These are phyloP conservation scores for Picochlorum sp. DNA, from an alignment of 139 green algal genomes.

Conservation along the genomic window DNA sequence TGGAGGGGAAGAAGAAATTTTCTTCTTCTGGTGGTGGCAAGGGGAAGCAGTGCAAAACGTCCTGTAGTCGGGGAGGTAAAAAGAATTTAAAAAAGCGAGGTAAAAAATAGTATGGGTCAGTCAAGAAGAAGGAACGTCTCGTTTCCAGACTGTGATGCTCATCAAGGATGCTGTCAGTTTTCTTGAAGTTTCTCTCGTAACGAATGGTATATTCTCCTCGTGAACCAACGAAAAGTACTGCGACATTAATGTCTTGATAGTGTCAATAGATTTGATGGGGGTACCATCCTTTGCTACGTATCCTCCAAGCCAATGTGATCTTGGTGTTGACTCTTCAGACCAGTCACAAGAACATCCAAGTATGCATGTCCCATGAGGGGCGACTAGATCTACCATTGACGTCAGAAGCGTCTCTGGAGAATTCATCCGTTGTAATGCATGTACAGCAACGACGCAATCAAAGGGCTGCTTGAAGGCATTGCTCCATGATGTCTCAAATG, in stretches of 20 bases:
- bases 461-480: conserved; percentile 48
- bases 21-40: not conserved
- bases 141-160: conserved; percentile 34
- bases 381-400: conserved; percentile 34
- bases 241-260: conserved; percentile 23
- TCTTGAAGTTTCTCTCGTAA: conserved; percentile 52
- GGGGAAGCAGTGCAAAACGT: not conserved
- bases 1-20: conserved; percentile 14
- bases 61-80: not conserved
- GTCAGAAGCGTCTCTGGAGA: conserved; percentile 47
- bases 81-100: not conserved
- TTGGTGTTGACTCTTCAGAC: conserved; percentile 50
- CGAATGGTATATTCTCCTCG: conserved; percentile 39
- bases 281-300: conserved; percentile 22
- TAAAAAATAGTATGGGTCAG: not conserved
- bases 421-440: conserved; percentile 63
- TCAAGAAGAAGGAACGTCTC: not conserved
- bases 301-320: conserved; percentile 50
- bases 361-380: conserved; percentile 40
- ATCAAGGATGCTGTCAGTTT: conserved; percentile 57
- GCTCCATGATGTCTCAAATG: conserved; percentile 40
- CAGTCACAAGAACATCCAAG: conserved; percentile 62
- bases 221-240: conserved; percentile 29
- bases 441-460: conserved; percentile 62
- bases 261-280: conserved; percentile 27